phyloP scores from a whole-genome alignment of 345 rosid genomes.

The Heritiera fomes region DNA sequence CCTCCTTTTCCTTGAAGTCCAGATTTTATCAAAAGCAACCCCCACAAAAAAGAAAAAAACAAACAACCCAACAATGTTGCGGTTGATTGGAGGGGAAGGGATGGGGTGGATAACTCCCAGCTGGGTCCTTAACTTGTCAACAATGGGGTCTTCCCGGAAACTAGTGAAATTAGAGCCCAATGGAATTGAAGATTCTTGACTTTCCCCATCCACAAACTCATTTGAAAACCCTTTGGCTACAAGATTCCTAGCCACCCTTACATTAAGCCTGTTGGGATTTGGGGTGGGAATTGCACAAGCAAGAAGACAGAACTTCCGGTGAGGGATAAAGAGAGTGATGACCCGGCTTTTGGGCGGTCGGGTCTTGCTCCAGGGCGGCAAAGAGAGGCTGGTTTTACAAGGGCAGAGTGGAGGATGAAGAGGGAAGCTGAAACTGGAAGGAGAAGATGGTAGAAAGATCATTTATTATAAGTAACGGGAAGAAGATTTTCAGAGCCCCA shows the following conservation, averaged over 20 bases:
- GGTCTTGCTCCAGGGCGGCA: slow-evolving; percentile 20
- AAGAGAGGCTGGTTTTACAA: slow-evolving; percentile 25
- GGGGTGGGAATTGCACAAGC: slow-evolving; percentile 41
- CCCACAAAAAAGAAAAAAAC: slow-evolving; percentile 93
- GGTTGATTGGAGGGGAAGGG: slow-evolving; percentile 81
- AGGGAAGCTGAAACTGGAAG: slow-evolving; percentile 37
- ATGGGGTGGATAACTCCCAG: slow-evolving; percentile 88
- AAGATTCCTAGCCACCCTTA: slow-evolving; percentile 40
- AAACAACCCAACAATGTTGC: slow-evolving; percentile 63
- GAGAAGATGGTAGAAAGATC: slow-evolving; percentile 49
- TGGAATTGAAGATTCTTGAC: slow-evolving; percentile 39
- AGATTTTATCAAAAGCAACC: slow-evolving; percentile 79
- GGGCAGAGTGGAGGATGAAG: slow-evolving; percentile 37
- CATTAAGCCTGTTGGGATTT: slow-evolving; percentile 25
- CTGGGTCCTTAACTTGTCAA: slow-evolving; percentile 85
- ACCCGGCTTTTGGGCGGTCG: neutral
- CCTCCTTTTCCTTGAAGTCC: slow-evolving; percentile 68
- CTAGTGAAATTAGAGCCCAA: slow-evolving; percentile 55
- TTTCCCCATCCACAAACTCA: slow-evolving; percentile 48
- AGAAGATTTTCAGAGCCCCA: slow-evolving; percentile 23
- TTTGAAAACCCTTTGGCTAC: slow-evolving; percentile 44
- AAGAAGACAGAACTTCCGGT: slow-evolving; percentile 36
- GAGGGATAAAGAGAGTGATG: slow-evolving; percentile 9
- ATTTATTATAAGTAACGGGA: slow-evolving; percentile 39
- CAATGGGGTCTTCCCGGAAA: slow-evolving; percentile 80